phyloP scores from a whole-genome alignment of 1,284 basidiomycete genomes.

The Somion occarium region DNA sequence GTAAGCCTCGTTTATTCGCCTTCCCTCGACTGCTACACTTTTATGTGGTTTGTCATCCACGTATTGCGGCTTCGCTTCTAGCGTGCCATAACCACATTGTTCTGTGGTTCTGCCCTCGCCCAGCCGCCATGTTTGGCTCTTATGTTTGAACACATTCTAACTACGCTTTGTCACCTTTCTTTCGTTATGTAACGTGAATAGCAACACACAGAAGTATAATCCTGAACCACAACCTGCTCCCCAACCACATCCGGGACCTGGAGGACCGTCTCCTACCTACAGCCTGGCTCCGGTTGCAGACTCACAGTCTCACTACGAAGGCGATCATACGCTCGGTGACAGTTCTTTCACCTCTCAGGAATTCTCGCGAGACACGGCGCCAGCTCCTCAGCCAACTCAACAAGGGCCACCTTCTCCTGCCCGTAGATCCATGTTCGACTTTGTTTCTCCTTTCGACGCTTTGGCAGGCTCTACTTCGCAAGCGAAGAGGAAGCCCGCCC shows the following conservation, averaged over 20 bases:
- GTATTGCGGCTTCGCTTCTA: background rate
- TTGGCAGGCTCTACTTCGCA: constrained; percentile 39
- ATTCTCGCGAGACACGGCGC: constrained; percentile 15
- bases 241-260: constrained; percentile 31
- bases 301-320: constrained; percentile 23
- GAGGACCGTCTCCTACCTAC: constrained; percentile 43
- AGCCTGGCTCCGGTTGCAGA: constrained; percentile 23
- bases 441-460: constrained; percentile 77
- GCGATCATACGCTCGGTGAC: constrained; percentile 35
- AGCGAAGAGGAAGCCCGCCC: constrained; percentile 56
- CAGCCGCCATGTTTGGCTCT: background rate
- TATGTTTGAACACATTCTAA: background rate
- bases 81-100: background rate
- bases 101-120: background rate
- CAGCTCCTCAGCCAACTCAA: constrained; percentile 20
- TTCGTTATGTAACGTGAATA: constrained; percentile 9
- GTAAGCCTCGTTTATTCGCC: constrained; percentile 39
- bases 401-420: constrained; percentile 53
- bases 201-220: constrained; percentile 35
- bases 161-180: constrained; percentile 3
- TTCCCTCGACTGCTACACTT: constrained; percentile 1
- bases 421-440: constrained; percentile 77
- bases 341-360: constrained; percentile 40
- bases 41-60: background rate
- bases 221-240: constrained; percentile 44